Conservation (phyloP, 1,284 basidiomycete genomes). For the Earliella scabrosa region DNA sequence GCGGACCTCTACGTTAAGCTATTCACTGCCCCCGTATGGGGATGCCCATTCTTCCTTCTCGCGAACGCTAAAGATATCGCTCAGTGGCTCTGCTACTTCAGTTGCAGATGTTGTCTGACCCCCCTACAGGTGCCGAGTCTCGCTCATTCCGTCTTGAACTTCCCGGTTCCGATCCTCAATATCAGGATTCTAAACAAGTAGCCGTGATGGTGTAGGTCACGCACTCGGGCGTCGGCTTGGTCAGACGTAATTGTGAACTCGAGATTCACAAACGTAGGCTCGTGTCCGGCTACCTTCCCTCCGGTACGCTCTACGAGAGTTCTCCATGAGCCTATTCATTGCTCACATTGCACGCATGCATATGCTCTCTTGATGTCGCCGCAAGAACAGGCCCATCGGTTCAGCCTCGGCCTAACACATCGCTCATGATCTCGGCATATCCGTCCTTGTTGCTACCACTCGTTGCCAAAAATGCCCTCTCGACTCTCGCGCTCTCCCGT, state of each 20-base stretch:
- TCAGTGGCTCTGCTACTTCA: too few relatives aligned
- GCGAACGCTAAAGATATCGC: too few relatives aligned
- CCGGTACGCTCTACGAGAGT: background rate
- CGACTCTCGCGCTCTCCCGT: slow-evolving; percentile 6
- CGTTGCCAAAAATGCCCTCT: slow-evolving; percentile 10
- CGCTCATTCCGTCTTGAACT: too few relatives aligned
- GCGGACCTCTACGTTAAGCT: background rate
- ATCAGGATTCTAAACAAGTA: too few relatives aligned
- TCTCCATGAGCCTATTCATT: background rate
- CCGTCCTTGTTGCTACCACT: background rate
- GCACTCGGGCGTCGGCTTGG: too few relatives aligned
- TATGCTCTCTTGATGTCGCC: background rate
- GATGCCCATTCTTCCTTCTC: background rate
- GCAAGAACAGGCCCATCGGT: slow-evolving; percentile 1
- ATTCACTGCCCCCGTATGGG: background rate
- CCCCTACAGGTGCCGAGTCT: too few relatives aligned
- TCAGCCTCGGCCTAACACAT: slow-evolving; percentile 9
- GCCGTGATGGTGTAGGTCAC: too few relatives aligned
- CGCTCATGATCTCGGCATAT: slow-evolving; percentile 16
- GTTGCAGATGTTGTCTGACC: too few relatives aligned
- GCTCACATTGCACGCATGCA: background rate
- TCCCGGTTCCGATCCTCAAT: too few relatives aligned
- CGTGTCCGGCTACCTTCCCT: background rate
- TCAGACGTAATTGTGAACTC: too few relatives aligned
- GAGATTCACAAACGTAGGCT: too few relatives aligned